Conservation (phyloP, 2,329 filamentous ascomycete genomes). For the Aspergillus pseudonomiae region DNA sequence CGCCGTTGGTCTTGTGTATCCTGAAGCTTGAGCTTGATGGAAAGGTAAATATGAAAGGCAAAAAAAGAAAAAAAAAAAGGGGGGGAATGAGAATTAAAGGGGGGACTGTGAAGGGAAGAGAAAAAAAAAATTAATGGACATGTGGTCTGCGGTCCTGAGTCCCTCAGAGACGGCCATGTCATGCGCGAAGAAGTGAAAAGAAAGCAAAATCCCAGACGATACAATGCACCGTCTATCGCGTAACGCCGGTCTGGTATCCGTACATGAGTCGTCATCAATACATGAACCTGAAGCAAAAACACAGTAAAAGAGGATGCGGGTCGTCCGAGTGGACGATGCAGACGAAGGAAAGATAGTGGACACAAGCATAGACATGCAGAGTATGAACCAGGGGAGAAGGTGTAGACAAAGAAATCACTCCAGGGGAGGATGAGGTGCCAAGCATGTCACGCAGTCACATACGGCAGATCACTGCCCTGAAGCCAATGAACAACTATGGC, state of each 20-base stretch:
- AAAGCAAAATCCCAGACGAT: constrained; percentile 5
- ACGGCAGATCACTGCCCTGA: background rate
- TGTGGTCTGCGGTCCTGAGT: background rate
- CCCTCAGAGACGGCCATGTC: background rate
- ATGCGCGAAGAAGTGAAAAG: background rate
- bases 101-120: background rate
- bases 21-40: background rate
- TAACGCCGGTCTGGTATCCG: background rate
- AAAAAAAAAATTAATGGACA: background rate
- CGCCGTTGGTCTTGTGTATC: background rate
- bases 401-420: background rate
- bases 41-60: background rate
- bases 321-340: background rate
- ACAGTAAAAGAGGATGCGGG: background rate
- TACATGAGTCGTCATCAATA: background rate
- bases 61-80: background rate
- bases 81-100: background rate
- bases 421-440: background rate
- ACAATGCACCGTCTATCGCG: constrained; percentile 1
- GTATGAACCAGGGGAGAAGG: background rate
- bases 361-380: background rate
- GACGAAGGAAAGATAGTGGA: background rate
- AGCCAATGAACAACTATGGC: background rate
- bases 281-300: constrained; percentile 1
- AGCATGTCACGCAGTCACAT: background rate